Conservation (phyloP, 306 rosid species). For the Abrus pulchellus region DNA sequence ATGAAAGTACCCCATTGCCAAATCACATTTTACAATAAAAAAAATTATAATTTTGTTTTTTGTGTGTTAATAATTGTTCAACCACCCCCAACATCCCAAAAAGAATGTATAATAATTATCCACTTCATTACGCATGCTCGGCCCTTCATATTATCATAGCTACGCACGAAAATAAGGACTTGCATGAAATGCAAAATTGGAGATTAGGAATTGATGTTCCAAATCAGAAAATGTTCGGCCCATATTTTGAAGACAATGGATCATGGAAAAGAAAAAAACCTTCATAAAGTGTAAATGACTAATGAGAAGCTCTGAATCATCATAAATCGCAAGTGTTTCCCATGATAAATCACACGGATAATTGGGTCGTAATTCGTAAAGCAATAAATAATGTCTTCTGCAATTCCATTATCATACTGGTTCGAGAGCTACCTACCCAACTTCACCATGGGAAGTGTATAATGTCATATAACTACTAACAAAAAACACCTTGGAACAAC, state of each 20-base stretch:
- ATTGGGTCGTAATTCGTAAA: not conserved
- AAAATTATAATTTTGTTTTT: not conserved
- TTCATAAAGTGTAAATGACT: not conserved
- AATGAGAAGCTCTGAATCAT: not conserved
- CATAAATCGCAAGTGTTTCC: constrained; percentile 5
- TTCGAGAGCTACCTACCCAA: not conserved
- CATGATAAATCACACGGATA: not conserved
- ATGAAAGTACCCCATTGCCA: not conserved
- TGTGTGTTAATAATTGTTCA: not conserved
- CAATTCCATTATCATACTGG: constrained; percentile 2
- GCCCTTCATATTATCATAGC: too few species aligned
- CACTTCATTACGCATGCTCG: too few species aligned
- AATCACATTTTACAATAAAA: not conserved
- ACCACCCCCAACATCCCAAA: not conserved
- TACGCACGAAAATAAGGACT: not conserved
- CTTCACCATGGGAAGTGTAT: not conserved
- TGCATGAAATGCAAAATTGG: not conserved
- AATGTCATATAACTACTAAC: constrained; percentile 4
- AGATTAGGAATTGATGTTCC: not conserved
- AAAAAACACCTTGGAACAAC: constrained; percentile 39
- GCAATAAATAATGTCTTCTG: not conserved
- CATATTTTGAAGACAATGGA: too few species aligned
- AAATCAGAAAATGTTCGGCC: not conserved
- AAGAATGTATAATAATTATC: too few species aligned
- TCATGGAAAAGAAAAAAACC: not conserved